These are phyloP conservation scores for Ophiostoma perfectum DNA, from an alignment of 2,329 filamentous ascomycete species.

Conservation along the genomic window DNA sequence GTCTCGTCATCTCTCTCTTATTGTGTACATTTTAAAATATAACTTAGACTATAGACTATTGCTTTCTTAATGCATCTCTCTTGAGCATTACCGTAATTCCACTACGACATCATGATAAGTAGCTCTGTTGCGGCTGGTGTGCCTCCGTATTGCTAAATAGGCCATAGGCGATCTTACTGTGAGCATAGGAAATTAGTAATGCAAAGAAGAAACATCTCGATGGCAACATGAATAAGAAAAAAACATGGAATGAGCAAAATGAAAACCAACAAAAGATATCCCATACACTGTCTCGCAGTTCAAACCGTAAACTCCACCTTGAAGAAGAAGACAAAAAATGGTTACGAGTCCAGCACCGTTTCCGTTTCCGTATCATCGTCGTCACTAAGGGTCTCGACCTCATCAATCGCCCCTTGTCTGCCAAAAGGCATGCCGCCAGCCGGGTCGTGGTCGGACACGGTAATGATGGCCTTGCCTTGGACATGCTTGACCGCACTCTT, in stretches of 20 bases:
- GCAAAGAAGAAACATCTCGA: too few relatives aligned
- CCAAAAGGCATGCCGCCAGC: slow-evolving; percentile 50
- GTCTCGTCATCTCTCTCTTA: neutral
- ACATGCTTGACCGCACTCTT: slow-evolving; percentile 67
- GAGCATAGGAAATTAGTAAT: too few relatives aligned
- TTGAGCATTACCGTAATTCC: too few relatives aligned
- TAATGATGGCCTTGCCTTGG: slow-evolving; percentile 78
- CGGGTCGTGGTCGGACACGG: slow-evolving; percentile 69
- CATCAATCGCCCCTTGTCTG: slow-evolving; percentile 71
- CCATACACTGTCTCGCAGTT: neutral
- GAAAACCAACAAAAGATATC: neutral
- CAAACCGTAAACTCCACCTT: neutral
- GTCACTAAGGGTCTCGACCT: slow-evolving; percentile 84
- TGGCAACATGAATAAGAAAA: too few relatives aligned
- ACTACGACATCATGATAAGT: too few relatives aligned
- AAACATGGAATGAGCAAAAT: neutral
- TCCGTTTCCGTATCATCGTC: slow-evolving; percentile 38
- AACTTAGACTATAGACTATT: neutral
- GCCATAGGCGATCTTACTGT: neutral
- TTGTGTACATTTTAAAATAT: neutral
- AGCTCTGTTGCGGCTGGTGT: too few relatives aligned
- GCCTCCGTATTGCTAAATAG: neutral
- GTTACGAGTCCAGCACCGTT: neutral
- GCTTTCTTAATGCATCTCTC: neutral
- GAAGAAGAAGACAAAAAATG: too few relatives aligned